Evolutionary conservation across 2,329 filamentous ascomycete species (phyloP).

Genomic region (Amauroascus niger): DNA sequence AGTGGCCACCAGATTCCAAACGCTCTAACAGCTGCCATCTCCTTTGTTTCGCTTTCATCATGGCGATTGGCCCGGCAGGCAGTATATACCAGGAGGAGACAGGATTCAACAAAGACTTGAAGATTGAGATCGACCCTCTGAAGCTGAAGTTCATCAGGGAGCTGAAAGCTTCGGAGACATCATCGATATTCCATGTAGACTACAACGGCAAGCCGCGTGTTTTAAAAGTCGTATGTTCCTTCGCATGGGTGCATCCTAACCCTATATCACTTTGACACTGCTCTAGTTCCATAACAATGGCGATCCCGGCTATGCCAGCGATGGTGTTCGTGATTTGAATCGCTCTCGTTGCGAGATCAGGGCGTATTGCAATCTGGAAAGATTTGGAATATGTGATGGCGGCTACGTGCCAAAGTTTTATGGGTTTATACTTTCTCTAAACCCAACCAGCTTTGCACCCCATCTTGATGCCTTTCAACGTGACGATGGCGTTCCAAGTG

Average conservation of each 20-base stretch:
- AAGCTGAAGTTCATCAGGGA: slow-evolving; percentile 14
- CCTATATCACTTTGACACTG: not conserved
- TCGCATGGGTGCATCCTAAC: not conserved
- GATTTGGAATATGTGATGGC: slow-evolving; percentile 13
- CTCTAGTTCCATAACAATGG: slow-evolving; percentile 17
- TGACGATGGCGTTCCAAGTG: slow-evolving; percentile 9
- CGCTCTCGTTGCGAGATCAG: slow-evolving; percentile 15
- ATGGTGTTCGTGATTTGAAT: slow-evolving; percentile 17
- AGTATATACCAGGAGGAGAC: slow-evolving; percentile 16
- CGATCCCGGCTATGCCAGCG: slow-evolving; percentile 16
- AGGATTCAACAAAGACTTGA: slow-evolving; percentile 14
- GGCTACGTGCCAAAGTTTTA: slow-evolving; percentile 16
- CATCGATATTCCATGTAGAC: slow-evolving; percentile 15
- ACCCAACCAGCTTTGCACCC: slow-evolving; percentile 1
- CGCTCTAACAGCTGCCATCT: too few species aligned
- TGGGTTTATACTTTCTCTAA: slow-evolving; percentile 10
- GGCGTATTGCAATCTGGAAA: slow-evolving; percentile 15
- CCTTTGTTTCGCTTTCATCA: too few species aligned
- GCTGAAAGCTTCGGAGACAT: slow-evolving; percentile 14
- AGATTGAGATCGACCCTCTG: slow-evolving; percentile 13
- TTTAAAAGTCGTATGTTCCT: slow-evolving; percentile 17
- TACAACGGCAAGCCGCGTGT: slow-evolving; percentile 15
- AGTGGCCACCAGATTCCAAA: too few species aligned
- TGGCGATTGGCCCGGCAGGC: slow-evolving; percentile 7
- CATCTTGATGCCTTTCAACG: slow-evolving; percentile 14